Evolutionary conservation across 352 stramenopile genomes (phyloP), one percentile per base, ranked within the genome.

Genomic region (Globisporangium emineosum): DNA sequence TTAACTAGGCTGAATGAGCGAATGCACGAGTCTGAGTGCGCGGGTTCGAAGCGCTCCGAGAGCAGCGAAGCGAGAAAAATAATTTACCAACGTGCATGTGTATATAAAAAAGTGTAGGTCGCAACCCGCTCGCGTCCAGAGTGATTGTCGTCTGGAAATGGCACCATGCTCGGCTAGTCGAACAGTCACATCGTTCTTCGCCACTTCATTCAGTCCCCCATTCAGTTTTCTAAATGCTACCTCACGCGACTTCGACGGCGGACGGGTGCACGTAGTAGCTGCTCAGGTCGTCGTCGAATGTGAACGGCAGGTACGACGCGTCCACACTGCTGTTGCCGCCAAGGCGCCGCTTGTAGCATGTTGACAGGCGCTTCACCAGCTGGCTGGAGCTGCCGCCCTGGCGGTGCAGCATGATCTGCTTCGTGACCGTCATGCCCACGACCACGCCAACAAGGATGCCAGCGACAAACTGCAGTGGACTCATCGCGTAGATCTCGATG

Each of bases 381-480:
- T 67, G 62, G 32, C 27, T 57, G 4, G 43, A 47, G 42, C 43
- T 47, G 53, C 61, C 65, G n/a, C 67, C 58, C 2, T 63, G 40
- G 21, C 55, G 59, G 3, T 37, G 59, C 42, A 64, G 30, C 50
- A 71, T 25, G 19, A 70, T 68, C 7, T 74, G 76, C 50, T 71
- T 72, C 3, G 70, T 71, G 12, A 72, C 57, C 17, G 65, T 64
- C 49, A 75, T 60, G 33, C 78, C 76, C 10, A 83, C 57, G 29
- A 71, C 68, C 29, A 83, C 71, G n/a, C 78, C 78, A 47, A 69
- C 68, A 37, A 87, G 23, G 7, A 87, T 53, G 33, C 76, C 74
- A 6, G 74, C 64, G 53, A 85, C 54, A 32, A 84, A 75, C 43
- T 81, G 72, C 45, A 85, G 29, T n/a, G 69, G 60, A 6, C 56